These are phyloP conservation scores for Zygnema circumcarinatum DNA, from an alignment of 139 green algal species.

Conservation along the genomic window DNA sequence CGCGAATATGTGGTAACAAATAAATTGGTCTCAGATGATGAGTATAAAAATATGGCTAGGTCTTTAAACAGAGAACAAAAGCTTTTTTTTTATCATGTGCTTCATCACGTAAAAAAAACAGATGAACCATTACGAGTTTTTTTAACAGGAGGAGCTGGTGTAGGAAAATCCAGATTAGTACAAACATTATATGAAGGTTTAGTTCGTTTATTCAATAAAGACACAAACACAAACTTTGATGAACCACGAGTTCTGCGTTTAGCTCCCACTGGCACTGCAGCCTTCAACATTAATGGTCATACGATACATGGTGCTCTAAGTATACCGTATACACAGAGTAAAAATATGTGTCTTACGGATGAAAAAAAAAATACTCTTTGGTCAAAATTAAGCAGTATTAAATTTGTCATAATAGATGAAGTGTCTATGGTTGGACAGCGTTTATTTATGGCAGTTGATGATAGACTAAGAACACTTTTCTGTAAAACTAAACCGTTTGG, in stretches of 20 bases:
- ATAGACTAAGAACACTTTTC: neutral
- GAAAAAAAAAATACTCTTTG: neutral
- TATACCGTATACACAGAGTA: slow-evolving; percentile 4
- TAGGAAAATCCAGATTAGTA: slow-evolving; percentile 11
- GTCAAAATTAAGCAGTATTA: neutral
- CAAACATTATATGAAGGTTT: neutral
- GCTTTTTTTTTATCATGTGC: slow-evolving; percentile 7
- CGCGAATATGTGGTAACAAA: neutral
- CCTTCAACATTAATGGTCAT: slow-evolving; percentile 9
- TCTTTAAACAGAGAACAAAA: neutral
- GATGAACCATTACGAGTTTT: neutral
- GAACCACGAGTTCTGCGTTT: neutral
- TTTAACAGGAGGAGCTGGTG: slow-evolving; percentile 16
- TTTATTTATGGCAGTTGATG: neutral
- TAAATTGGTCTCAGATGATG: neutral
- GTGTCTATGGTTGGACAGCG: slow-evolving; percentile 1
- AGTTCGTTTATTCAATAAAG: slow-evolving; percentile 6
- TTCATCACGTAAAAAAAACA: neutral
- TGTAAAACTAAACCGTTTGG: neutral
- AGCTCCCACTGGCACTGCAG: slow-evolving; percentile 13
- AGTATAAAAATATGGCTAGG: neutral
- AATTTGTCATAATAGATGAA: slow-evolving; percentile 33
- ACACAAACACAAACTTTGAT: neutral
- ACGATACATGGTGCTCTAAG: slow-evolving; percentile 1
- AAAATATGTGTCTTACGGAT: neutral